Base-by-base conservation (phyloP, 2,329 filamentous ascomycete genomes). In the Aspergillus chevalieri region DNA sequence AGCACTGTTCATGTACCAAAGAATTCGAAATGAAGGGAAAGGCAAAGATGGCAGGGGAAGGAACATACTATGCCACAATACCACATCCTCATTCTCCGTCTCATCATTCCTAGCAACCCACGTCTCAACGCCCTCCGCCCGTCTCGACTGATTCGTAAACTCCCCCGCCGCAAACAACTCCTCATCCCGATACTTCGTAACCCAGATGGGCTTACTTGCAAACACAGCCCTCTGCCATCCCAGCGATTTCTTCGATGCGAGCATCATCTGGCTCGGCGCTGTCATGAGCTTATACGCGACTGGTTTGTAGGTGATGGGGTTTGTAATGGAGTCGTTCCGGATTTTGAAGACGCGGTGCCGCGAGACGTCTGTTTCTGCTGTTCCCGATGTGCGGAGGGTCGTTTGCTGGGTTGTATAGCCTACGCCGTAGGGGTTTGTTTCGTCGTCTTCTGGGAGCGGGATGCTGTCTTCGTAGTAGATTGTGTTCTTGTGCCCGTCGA, bases 381-480 rank as follows among this genome's bases (percentile, higher is more conserved):
- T 74, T 38, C 70, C 64, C 3, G 77, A 73, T 3, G 68, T 70
- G 3, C 69, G 65, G 46, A 82, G 64, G 1, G 74, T 66, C 0
- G 76, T 80, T 46, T 75, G 70, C 21, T 66, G 55, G 0, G 78
- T 71, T 0, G 69, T 74, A 62, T 82, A 82, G 0, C 75, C 75
- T 24, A 73, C 68, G 9, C 75, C 72, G 56, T 75, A 75, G 2
- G 78, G 79, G 59, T 83, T 71, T 41, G 17, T 41, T 17, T 65
- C 64, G 2, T 67, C 63, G 39, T 77, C 73, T 43, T 81, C 73
- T 1, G 81, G 79, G 74, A 86, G 81, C 0, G 84, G 67, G 47
- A 81, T 76, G 2, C 78, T 79, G 58, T 83, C 80, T 49, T 79
- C 74, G 59, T 85, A 79, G 49, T 79, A 73, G 24, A 82, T 65